Base-by-base conservation (phyloP, 176 grass and related monocot genomes). In the Olyra latifolia region DNA sequence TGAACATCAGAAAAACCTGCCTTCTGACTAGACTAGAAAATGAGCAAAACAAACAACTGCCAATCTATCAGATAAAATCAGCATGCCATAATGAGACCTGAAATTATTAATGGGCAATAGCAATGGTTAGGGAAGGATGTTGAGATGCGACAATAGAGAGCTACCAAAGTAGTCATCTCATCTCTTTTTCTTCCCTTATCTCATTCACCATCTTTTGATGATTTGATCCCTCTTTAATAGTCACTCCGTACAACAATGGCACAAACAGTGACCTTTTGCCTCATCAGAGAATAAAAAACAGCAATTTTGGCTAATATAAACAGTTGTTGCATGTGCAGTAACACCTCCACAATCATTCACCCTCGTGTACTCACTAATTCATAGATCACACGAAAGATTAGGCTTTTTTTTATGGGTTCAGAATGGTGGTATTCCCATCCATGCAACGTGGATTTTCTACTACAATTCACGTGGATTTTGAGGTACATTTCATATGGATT, bases 131-230 rank as follows among this genome's bases (percentile, higher is more conserved):
- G 29, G 38, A 46, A 88, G 44, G 52, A 84, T 7, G 1, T 74
- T 65, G 41, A 62, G 61, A 62, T 63, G 61, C 61, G 62, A 80
- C 45, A 80, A 59, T 19, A 69, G 30, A 75, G 24, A 80, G 55
- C 39, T 80, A 56, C 71, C 54, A 57, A 80, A 58, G 82, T 81
- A 71, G n/a, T 48, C 62, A 41, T 48, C 69, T 64, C 27, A 14
- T 88, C 54, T 62, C 7, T 12, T 89, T 80, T 65, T 48, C 16
- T 40, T 75, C 62, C 56, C 8, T 70, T 39, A 62, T 29, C 45
- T 39, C 70, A 47, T 64, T 60, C 57, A 71, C 55, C 1, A 10
- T 75, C 62, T 24, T 50, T 3, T 80, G n/a, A n/a, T n/a, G n/a
- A n/a, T n/a, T n/a, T n/a, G 71, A 17, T 28, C 55, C 50, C 32